Base-by-base conservation (phyloP, 345 rosid genomes). In the Psidium guajava region DNA sequence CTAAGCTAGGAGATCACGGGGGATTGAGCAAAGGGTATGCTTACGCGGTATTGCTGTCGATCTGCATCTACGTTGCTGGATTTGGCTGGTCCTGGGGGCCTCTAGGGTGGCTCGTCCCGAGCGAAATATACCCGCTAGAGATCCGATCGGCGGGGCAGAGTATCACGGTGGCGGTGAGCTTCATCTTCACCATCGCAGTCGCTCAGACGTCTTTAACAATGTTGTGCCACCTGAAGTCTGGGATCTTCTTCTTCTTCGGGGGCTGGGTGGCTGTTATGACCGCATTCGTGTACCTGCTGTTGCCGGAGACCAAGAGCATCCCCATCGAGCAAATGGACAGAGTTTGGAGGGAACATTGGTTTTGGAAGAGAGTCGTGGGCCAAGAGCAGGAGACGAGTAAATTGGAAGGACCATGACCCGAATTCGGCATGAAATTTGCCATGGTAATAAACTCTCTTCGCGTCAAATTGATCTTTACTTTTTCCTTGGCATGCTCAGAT, bases 71-170 rank as follows among this genome's bases (percentile, higher is more conserved):
- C 21, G 91, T 89, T 18, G 81, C 91, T 8, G 93, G 90, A 24
- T 92, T 91, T 82, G 91, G 87, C 22, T 89, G 89, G 92, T 92
- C 94, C 2, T 90, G 94, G 94, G 94, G 94, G 15, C 93, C 92
- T 28, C 73, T 91, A 44, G 94, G 93, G 21, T 92, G 93, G 93
- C 83, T 92, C 4, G 90, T 92, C 50, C 92, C 94, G 0, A 91
- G 93, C 54, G 93, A 92, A 90, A 88, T 92, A 59, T 92, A 86
- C 32, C 91, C 89, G 0, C 1, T 92, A 52, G 93, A 92, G 88
- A 88, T 90, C 42, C 82, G 94, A 73, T 91, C 93, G 2, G 91
- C 88, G 0, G 93, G 91, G 75, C 92, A 90, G 83, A 87, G 93
- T 40, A 88, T 92, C 24, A 90, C 87, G 2, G 94, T 92, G n/a